Evolutionary conservation across 352 stramenopile species (phyloP).

Genomic region (Globisporangium parvum): DNA sequence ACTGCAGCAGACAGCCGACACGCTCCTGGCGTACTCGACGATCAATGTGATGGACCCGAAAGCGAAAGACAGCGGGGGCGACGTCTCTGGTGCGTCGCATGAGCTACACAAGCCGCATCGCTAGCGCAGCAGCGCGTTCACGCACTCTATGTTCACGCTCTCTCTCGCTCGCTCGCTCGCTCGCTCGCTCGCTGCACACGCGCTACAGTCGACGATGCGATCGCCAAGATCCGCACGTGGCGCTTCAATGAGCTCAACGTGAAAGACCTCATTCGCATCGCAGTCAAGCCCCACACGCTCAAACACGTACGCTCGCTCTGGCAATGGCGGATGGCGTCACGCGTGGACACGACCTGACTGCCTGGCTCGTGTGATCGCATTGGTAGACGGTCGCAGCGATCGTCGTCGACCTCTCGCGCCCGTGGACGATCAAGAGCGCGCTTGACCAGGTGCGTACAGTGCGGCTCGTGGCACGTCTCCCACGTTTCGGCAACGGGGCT

Average conservation of each 20-base stretch:
- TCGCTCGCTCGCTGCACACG: constrained; percentile 2
- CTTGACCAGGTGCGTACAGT: constrained; percentile 39
- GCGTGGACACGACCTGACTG: neutral
- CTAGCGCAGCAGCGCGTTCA: neutral
- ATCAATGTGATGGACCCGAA: constrained; percentile 64
- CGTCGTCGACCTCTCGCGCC: constrained; percentile 63
- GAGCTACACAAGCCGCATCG: neutral
- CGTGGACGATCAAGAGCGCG: constrained; percentile 78
- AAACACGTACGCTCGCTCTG: constrained; percentile 23
- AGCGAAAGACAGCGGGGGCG: constrained; percentile 38
- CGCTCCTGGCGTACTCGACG: constrained; percentile 54
- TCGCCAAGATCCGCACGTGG: constrained; percentile 75
- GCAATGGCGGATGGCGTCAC: neutral
- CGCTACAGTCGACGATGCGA: constrained; percentile 77
- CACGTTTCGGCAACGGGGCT: neutral
- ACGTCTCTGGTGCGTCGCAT: constrained; percentile 27
- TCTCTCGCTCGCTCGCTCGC: neutral
- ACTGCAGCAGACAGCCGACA: constrained; percentile 23
- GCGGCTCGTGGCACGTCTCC: neutral
- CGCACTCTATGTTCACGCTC: neutral
- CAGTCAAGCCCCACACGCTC: constrained; percentile 50
- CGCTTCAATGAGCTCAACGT: constrained; percentile 64
- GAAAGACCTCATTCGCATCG: constrained; percentile 62
- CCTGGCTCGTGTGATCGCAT: neutral
- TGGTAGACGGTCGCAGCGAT: constrained; percentile 56